These are phyloP conservation scores for Cladosporium sphaerospermum DNA, from an alignment of 2,329 filamentous ascomycete species.

Conservation along the genomic window DNA sequence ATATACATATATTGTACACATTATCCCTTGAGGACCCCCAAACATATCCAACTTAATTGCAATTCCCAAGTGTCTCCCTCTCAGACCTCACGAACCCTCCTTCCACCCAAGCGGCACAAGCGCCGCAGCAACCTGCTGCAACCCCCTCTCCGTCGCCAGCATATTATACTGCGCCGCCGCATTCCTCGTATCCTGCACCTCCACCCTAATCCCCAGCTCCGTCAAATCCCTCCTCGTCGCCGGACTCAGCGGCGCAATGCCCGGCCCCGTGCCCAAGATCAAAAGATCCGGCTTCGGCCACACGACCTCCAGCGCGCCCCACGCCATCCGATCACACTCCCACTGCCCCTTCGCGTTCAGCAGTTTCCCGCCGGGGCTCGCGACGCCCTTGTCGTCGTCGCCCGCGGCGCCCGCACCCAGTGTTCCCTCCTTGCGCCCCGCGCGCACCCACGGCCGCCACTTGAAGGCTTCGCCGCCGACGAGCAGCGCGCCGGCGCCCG, in stretches of 20 bases:
- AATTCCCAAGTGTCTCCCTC: background rate
- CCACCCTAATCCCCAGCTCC: conserved; percentile 73
- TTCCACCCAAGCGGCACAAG: conserved; percentile 81
- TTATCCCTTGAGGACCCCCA: background rate
- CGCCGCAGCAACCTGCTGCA: conserved; percentile 77
- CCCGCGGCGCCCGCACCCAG: conserved; percentile 32
- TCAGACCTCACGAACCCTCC: conserved; percentile 39
- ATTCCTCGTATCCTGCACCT: conserved; percentile 87
- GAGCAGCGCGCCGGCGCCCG: conserved; percentile 65
- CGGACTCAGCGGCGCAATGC: conserved; percentile 69
- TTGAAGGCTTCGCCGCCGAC: conserved; percentile 80
- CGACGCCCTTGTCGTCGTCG: conserved; percentile 28
- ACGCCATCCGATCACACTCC: conserved; percentile 63
- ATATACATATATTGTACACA: background rate
- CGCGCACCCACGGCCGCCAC: conserved; percentile 71
- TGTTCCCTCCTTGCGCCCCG: conserved; percentile 30
- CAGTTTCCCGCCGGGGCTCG: conserved; percentile 41
- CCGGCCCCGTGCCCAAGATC: conserved; percentile 77
- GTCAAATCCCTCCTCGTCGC: conserved; percentile 66
- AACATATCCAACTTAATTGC: background rate
- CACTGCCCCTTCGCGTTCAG: conserved; percentile 75
- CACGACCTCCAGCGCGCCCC: conserved; percentile 68
- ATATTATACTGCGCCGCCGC: conserved; percentile 93
- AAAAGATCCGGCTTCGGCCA: conserved; percentile 93
- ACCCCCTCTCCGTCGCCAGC: conserved; percentile 85